Conservation (phyloP, 2,329 filamentous ascomycete species). For the Nemania diffusa region DNA sequence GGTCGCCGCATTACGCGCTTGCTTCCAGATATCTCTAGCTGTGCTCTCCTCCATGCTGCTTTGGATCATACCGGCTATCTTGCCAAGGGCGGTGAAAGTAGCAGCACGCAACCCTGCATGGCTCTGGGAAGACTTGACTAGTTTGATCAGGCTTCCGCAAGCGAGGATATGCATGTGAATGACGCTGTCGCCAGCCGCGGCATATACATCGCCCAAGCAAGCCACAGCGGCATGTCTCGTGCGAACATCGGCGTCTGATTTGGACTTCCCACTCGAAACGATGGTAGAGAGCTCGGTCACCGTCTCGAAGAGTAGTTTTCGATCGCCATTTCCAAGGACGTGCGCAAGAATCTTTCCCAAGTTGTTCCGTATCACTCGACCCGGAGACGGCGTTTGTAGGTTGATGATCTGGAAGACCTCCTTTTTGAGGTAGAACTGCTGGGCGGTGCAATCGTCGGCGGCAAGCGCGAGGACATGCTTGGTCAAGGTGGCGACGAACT, state of each 20-base stretch:
- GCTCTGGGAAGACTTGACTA: conserved; percentile 80
- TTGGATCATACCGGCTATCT: conserved; percentile 79
- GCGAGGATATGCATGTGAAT: conserved; percentile 83
- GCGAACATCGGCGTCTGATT: conserved; percentile 78
- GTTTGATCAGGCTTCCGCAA: conserved; percentile 77
- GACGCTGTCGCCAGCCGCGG: conserved; percentile 91
- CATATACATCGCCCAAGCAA: conserved; percentile 89
- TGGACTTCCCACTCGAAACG: conserved; percentile 77
- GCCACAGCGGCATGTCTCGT: conserved; percentile 88
- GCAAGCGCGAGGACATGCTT: conserved; percentile 81
- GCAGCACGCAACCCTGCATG: conserved; percentile 86
- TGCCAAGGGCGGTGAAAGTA: conserved; percentile 78
- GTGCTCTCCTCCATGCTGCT: conserved; percentile 83
- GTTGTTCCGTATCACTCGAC: conserved; percentile 89
- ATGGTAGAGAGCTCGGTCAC: conserved; percentile 87
- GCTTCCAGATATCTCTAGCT: conserved; percentile 94
- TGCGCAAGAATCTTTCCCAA: conserved; percentile 84
- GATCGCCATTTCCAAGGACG: conserved; percentile 85
- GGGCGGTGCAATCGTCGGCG: conserved; percentile 82
- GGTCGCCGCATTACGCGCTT: conserved; percentile 78
- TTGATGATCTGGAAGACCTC: conserved; percentile 94
- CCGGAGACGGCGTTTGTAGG: conserved; percentile 81
- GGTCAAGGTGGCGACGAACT: conserved; percentile 83
- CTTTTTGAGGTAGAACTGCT: conserved; percentile 92
- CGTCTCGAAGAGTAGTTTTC: conserved; percentile 92